Evolutionary conservation across 345 rosid species (phyloP), one percentile per base, ranked within the genome.

Genomic region (Microthlaspi erraticum): DNA sequence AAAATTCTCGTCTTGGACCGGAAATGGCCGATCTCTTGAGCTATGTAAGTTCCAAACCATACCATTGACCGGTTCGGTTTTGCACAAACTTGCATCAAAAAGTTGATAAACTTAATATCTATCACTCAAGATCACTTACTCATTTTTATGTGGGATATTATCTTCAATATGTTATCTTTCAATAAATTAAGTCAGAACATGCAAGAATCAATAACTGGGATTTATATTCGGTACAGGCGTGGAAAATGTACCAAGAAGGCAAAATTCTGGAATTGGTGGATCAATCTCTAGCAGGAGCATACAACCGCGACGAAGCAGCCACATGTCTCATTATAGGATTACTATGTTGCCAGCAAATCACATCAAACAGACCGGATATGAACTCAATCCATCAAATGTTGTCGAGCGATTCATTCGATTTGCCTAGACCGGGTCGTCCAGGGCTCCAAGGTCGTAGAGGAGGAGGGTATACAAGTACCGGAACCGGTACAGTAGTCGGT

Each of bases 401-500:
- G 56, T 93, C 91, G 6, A 86, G 96, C 17, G 92, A 93, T 42
- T 90, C 98, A 0, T 88, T 93, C 36, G 87, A 83, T 39, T 61
- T 93, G 79, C 93, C 98, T 2, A 81, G 31, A 71, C 97, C 97
- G 11, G 88, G 98, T 18, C 85, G 72, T 68, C 98, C 98, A 1
- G 97, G 83, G 65, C 77, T 78, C 60, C 96, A 82, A 73, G 96
- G 96, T 33, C 89, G 98, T 12, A 33, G 32, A 26, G 77, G 77
- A 32, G 75, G 75, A 5, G 84, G 83, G 80, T 83, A 84, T n/a
- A 76, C 86, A 1, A 50, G 79, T 42, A 55, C 87, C 1, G 82
- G 81, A 26, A 69, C 79, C 14, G 77, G 89, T 41, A 65, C 50
- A 19, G 65, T 58, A 36, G 8, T 71, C 71, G 14, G 72, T 68